Evolutionary conservation across 495 filamentous ascomycete genomes (phyloP), one percentile per base, ranked within the genome.

Genomic region (Aspergillus carlsbadensis): DNA sequence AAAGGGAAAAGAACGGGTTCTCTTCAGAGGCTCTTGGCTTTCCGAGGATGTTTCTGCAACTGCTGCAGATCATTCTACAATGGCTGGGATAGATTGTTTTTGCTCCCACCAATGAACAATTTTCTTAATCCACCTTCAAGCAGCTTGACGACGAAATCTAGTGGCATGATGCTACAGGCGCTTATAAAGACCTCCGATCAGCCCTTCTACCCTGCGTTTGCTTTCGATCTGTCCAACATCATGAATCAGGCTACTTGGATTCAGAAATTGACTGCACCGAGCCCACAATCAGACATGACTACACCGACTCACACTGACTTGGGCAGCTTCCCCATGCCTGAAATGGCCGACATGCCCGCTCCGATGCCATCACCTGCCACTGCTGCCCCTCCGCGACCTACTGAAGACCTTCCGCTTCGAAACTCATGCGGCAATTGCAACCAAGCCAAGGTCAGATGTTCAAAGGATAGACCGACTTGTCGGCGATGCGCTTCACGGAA

Each of bases 341-440:
- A 47, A 15, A 33, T 43, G 41, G 41, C 41, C 6, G 41, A 43
- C 6, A 47, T 47, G 47, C 33, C 47, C 1, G 33, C 47, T 2
- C 18, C 31, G 2, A 39, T 14, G 20, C 26, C 20, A 14, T 39
- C 34, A 4, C 17, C 34, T 10, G 13, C 33, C 2, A 1, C 34
- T 6, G 29, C 29, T 18, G 26, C 29, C 33, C 14, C 46, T 7
- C 18, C 36, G n/a, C 34, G 14, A 18, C 24, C 15, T 29, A n/a
- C 8, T 33, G 51, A 54, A 0, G 42, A 55, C 33, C 42, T n/a
- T 31, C 53, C 53, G n/a, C 53, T 55, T 10, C 42, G 53, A 29
- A 55, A n/a, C 21, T 55, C 53, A 10, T 55, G 53, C 34, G 42
- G 44, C 21, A 24, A 34, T n/a, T 55, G 53, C 34, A 55, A 55